phyloP scores from a whole-genome alignment of 148 eudicot genomes.

The Chenopodium album region DNA sequence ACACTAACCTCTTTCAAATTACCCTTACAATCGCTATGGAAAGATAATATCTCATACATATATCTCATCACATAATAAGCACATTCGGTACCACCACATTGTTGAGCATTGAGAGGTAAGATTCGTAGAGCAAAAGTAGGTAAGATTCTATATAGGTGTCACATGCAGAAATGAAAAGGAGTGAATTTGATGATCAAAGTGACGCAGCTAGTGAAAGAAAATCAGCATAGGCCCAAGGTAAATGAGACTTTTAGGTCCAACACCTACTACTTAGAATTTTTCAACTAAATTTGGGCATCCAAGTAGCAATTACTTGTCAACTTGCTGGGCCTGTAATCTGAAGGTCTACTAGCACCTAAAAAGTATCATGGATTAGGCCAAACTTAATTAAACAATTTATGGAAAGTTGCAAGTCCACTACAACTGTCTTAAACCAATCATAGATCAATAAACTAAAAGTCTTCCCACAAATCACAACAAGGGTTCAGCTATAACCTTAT shows the following conservation, averaged over 20 bases:
- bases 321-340: not conserved
- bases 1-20: no score
- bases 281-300: not conserved
- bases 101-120: no score
- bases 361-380: not conserved
- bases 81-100: no score
- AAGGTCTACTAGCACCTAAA: slow-evolving; percentile 5
- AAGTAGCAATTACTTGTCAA: not conserved
- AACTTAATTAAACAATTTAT: not conserved
- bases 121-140: no score
- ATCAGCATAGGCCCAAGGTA: not conserved
- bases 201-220: not conserved
- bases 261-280: not conserved
- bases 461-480: not conserved
- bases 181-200: not conserved
- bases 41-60: no score
- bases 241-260: not conserved
- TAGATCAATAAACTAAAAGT: not conserved
- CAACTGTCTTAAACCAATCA: not conserved
- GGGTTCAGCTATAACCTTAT: not conserved
- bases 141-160: not conserved
- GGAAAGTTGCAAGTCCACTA: no score
- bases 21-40: no score
- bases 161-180: not conserved
- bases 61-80: no score